Evolutionary conservation across 169 alveolate species (phyloP), one percentile per base, ranked within the genome.

Genomic region (Plasmodium berghei): DNA sequence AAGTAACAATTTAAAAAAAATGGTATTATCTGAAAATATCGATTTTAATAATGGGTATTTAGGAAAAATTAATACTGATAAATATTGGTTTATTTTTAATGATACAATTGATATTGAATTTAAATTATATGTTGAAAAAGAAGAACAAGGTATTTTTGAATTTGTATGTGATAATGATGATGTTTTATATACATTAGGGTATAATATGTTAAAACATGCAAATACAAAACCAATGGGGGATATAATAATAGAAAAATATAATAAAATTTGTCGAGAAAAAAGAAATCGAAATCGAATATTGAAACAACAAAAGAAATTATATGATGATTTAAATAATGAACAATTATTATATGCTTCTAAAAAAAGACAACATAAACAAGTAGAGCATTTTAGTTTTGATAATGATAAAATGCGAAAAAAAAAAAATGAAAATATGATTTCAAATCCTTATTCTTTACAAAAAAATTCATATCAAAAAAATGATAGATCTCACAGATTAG

Each of bases 291-390:
- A 70, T 24, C 16, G 87, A 54, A 86, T 72, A 10, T 59, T 86
- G n/a, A 86, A 71, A 20, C 91, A 86, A 10, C 91, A 86, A 56
- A 69, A 86, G 58, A 86, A 72, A 49, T 34, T 83, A 4, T 52
- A 18, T 24, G 67, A 71, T 3, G 74, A 70, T 46, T 18, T 86
- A 56, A 45, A 66, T 45, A 66, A 26, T 45, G 91, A 63, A 22
- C 58, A 28, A 1, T 46, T 86, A 10, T 9, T 86, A 5, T 34
- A 34, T 34, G 28, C 49, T 8, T 49, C 75, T 1, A 86, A 72
- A 26, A 86, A 72, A 67, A 86, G 91, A 9, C 91, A 86, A 14
- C 75, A 46, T 48, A 86, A 86, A 42, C 86, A 86, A 55, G 91
- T 86, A 2, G 87, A 86, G 4, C 45, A 71, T 18, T 86, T 86